Evolutionary conservation across 495 filamentous ascomycete genomes (phyloP).

Genomic region (Penicillium nucicola): DNA sequence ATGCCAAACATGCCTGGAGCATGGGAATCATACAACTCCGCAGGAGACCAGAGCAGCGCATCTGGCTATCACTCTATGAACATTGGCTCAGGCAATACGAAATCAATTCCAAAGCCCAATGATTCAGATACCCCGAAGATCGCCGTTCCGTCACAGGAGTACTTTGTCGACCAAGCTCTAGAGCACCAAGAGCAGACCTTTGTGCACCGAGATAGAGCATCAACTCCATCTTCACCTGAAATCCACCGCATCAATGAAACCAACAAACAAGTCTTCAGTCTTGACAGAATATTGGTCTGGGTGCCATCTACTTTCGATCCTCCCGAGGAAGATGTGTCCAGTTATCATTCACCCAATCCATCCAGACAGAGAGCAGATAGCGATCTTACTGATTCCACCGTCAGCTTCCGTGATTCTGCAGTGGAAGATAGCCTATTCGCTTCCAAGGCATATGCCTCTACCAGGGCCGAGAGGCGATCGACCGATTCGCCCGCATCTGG

Average conservation of each 20-base stretch:
- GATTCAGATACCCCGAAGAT: constrained; percentile 30
- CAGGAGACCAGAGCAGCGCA: background rate
- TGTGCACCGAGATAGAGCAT: constrained; percentile 16
- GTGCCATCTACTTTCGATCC: constrained; percentile 22
- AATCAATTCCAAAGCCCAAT: background rate
- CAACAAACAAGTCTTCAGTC: constrained; percentile 30
- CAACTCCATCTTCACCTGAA: constrained; percentile 12
- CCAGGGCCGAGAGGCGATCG: constrained; percentile 16
- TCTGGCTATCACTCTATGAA: background rate
- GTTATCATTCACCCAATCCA: constrained; percentile 1
- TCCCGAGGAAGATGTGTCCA: background rate
- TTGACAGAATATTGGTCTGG: constrained; percentile 37
- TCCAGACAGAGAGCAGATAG: constrained; percentile 10
- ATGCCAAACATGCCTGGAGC: constrained; percentile 56
- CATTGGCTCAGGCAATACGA: background rate
- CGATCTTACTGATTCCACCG: constrained; percentile 22
- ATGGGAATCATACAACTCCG: constrained; percentile 48
- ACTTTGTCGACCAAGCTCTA: constrained; percentile 10
- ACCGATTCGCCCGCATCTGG: constrained; percentile 15
- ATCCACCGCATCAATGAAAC: constrained; percentile 25
- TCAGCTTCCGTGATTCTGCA: constrained; percentile 15
- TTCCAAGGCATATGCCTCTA: constrained; percentile 24
- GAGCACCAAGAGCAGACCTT: constrained; percentile 7
- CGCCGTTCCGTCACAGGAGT: constrained; percentile 16
- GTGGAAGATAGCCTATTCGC: constrained; percentile 29